Evolutionary conservation across 2,329 filamentous ascomycete species (phyloP).

Genomic region (Fonsecaea pedrosoi): DNA sequence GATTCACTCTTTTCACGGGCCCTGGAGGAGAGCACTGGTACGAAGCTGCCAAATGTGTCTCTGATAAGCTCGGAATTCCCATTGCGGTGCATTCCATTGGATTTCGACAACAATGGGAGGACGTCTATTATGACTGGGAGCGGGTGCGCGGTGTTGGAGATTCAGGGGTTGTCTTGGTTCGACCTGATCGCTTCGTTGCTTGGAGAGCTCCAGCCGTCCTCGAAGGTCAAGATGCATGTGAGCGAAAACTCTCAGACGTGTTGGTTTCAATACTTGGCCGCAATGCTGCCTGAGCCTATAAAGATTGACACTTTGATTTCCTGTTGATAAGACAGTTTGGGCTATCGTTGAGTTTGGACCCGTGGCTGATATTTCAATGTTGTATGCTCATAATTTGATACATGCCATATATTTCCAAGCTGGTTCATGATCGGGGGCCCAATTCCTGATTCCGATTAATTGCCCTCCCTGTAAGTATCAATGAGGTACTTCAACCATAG

Average conservation of each 20-base stretch:
- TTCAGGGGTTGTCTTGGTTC: conserved; percentile 63
- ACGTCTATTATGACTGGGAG: conserved; percentile 65
- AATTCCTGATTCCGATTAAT: not conserved
- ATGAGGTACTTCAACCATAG: not conserved
- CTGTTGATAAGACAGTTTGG: not conserved
- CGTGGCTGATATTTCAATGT: not conserved
- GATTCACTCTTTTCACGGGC: conserved; percentile 60
- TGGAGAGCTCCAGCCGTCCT: conserved; percentile 52
- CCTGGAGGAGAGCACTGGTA: conserved; percentile 64
- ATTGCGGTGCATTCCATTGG: conserved; percentile 63
- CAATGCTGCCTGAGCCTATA: not conserved
- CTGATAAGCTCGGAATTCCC: conserved; percentile 52
- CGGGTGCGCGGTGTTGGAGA: conserved; percentile 61
- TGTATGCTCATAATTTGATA: not conserved
- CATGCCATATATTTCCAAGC: not conserved
- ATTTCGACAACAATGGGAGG: conserved; percentile 65
- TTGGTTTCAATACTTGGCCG: not conserved
- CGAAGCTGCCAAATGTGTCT: conserved; percentile 53
- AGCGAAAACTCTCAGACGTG: conserved; percentile 26
- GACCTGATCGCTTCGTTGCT: conserved; percentile 66
- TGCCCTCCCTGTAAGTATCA: not conserved
- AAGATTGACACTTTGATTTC: not conserved
- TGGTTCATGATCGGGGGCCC: not conserved
- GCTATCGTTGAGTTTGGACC: not conserved
- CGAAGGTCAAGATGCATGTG: conserved; percentile 25